Base-by-base conservation (phyloP, 1,139 yeast genomes). In the Candida pseudoviswanathii region DNA sequence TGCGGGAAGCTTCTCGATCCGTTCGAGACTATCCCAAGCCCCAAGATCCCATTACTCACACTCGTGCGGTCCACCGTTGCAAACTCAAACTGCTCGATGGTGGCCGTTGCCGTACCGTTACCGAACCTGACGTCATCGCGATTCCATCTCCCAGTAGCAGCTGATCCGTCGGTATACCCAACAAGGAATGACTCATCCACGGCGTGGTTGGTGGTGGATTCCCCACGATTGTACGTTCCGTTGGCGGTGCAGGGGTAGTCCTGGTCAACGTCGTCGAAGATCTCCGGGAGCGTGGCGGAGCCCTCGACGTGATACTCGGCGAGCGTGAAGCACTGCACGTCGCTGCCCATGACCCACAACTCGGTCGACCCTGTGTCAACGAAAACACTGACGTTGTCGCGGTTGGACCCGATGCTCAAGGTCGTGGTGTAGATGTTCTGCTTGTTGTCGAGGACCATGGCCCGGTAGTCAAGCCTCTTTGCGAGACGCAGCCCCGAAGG, bases 91-190 rank as follows among this genome's bases (percentile, higher is more conserved):
- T 27, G 30, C 8, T 27, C 9, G 16, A 80, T 75, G 53, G 82
- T 68, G 47, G 64, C 59, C 0, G 67, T 54, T 10, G 85, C 65
- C 2, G 60, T 51, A n/a, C 54, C 58, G 37, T 56, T 50, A 7
- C 50, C 52, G 38, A 61, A 51, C 22, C 26, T 43, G 3, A 63
- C 70, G 58, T 85, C 89, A 58, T 90, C 84, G 54, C 72, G 65
- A 44, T 85, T 79, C 91, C 91, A 86, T 49, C 73, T 64, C 46
- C 84, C 79, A 62, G 7, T 33, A 9, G 65, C 63, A 3, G 49
- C 51, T 7, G 62, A 52, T 49, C 77, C 84, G 49, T 67, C 68
- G 30, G 82, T 88, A 60, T 86, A 87, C 2, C 41, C 44, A 44
- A 58, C 53, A 2, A 10, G 21, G 43, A 57, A 60, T 7, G 26